Evolutionary conservation across 768 basidiomycete genomes (phyloP).

Genomic region (Russula foetens): DNA sequence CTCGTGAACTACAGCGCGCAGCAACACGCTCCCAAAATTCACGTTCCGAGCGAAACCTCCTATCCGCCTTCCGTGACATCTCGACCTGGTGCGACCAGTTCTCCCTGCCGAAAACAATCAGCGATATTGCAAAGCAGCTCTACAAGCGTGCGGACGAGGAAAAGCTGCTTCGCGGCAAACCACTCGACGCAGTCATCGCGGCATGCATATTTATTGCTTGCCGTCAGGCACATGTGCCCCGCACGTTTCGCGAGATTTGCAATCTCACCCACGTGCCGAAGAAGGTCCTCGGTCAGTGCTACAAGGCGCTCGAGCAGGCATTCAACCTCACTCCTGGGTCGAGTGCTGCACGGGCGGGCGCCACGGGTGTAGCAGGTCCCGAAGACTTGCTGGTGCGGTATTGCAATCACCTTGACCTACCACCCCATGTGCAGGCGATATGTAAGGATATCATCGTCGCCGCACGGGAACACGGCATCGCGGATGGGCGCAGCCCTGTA

Average conservation of each 20-base stretch:
- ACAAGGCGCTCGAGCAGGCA: slow-evolving; percentile 80
- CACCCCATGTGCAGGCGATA: slow-evolving; percentile 73
- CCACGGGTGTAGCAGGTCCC: slow-evolving; percentile 48
- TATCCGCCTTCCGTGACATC: slow-evolving; percentile 86
- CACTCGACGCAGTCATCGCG: slow-evolving; percentile 87
- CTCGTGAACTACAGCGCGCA: slow-evolving; percentile 88
- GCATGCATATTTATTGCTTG: slow-evolving; percentile 98
- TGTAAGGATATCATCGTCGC: slow-evolving; percentile 76
- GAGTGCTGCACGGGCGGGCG: slow-evolving; percentile 35
- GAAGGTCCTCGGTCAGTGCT: slow-evolving; percentile 90
- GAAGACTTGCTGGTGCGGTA: slow-evolving; percentile 88
- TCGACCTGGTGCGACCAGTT: slow-evolving; percentile 93
- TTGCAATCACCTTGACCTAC: slow-evolving; percentile 86
- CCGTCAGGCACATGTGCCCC: slow-evolving; percentile 88
- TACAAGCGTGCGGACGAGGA: slow-evolving; percentile 98
- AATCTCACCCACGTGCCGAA: slow-evolving; percentile 90
- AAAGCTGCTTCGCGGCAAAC: slow-evolving; percentile 85
- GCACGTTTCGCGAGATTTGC: slow-evolving; percentile 95
- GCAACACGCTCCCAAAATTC: slow-evolving; percentile 73
- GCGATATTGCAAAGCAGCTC: slow-evolving; percentile 93
- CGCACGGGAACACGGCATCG: slow-evolving; percentile 77
- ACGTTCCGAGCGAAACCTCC: slow-evolving; percentile 77
- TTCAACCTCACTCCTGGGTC: slow-evolving; percentile 85
- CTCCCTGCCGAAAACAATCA: slow-evolving; percentile 86
- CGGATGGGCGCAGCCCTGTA: slow-evolving; percentile 89